Conservation (phyloP, 1,284 basidiomycete species). For the Fomitopsis betulina region DNA sequence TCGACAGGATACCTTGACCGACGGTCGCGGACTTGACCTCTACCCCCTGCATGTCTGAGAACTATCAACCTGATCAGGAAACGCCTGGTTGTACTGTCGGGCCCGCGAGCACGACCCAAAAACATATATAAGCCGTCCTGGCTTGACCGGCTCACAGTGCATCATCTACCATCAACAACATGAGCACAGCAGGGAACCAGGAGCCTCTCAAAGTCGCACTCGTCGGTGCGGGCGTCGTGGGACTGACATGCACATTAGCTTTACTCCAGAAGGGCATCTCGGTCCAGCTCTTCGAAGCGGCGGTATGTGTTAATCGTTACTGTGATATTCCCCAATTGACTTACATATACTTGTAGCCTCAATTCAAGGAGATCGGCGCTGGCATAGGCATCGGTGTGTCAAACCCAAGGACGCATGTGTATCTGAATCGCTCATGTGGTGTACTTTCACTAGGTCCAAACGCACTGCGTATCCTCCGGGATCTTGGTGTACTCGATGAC, state of each 20-base stretch:
- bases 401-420: neutral
- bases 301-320: slow-evolving; percentile 23
- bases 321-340: neutral
- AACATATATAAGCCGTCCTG: neutral
- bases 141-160: neutral
- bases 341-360: slow-evolving; percentile 23
- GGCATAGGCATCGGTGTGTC: slow-evolving; percentile 46
- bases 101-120: too few relatives aligned
- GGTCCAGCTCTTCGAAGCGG: slow-evolving; percentile 49
- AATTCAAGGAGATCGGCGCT: slow-evolving; percentile 49
- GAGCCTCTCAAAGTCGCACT: slow-evolving; percentile 44
- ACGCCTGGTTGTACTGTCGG: neutral
- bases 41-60: neutral
- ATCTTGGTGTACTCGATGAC: slow-evolving; percentile 39
- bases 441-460: slow-evolving; percentile 41
- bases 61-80: neutral
- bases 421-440: neutral
- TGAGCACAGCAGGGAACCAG: slow-evolving; percentile 12
- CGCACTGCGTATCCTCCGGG: slow-evolving; percentile 40
- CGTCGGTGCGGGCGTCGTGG: slow-evolving; percentile 51
- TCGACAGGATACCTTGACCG: neutral
- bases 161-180: neutral
- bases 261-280: slow-evolving; percentile 39
- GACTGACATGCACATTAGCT: slow-evolving; percentile 41
- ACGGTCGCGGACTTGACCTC: neutral